Percentiles rank a stretch among this genome's conserved stretches.
These are phyloP conservation scores for Cyberlindnera galapagoensis DNA, from an alignment of 805 yeast genomes.

Conservation along the genomic window DNA sequence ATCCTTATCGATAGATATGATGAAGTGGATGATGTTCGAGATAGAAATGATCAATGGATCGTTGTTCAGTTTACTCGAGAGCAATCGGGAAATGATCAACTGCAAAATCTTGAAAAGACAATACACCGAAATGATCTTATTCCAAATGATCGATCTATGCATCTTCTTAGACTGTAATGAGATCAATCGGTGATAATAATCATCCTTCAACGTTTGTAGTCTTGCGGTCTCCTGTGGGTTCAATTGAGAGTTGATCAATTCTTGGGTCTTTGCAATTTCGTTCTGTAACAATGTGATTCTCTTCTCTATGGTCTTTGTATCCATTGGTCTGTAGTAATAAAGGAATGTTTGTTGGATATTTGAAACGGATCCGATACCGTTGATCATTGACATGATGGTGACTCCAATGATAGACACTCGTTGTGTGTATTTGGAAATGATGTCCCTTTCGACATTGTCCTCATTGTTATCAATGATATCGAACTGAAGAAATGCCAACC, in stretches of 20 bases:
- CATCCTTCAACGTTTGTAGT: not conserved
- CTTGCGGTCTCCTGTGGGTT: too few species aligned
- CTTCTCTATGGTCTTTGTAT: too few species aligned
- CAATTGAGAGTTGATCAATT: too few species aligned
- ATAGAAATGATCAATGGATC: slow-evolving; percentile 34
- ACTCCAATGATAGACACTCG: slow-evolving; percentile 22
- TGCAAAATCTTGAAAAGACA: slow-evolving; percentile 31
- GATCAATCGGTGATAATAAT: slow-evolving; percentile 1
- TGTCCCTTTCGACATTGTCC: too few species aligned
- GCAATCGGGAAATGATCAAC: slow-evolving; percentile 24
- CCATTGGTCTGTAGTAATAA: slow-evolving; percentile 15
- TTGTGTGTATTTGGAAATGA: slow-evolving; percentile 12
- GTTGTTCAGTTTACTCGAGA: too few species aligned
- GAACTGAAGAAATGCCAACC: too few species aligned
- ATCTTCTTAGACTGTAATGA: too few species aligned
- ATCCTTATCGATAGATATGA: slow-evolving; percentile 29
- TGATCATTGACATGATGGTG: slow-evolving; percentile 20
- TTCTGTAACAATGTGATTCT: not conserved
- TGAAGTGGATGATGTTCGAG: slow-evolving; percentile 27
- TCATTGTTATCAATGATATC: too few species aligned
- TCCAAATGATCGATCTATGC: slow-evolving; percentile 4
- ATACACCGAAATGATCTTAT: slow-evolving; percentile 27
- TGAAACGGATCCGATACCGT: slow-evolving; percentile 25
- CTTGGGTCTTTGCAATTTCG: slow-evolving; percentile 1
- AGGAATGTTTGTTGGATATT: too few species aligned